Evolutionary conservation across 495 filamentous ascomycete species (phyloP).

Genomic region (Podospora australis): DNA sequence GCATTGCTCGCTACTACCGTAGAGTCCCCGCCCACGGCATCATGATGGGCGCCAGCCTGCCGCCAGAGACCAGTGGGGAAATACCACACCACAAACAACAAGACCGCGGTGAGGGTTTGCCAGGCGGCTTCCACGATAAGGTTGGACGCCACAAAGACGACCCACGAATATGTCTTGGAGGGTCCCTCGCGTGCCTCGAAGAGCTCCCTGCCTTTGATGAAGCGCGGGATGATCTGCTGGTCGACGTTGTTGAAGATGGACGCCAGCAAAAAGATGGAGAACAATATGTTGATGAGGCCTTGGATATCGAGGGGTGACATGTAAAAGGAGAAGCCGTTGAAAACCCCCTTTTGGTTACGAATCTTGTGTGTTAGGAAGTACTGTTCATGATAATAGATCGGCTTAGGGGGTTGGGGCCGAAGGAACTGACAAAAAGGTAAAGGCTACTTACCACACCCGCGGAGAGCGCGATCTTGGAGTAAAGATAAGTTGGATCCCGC

Average conservation of each 20-base stretch:
- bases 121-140: constrained; percentile 53
- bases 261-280: constrained; percentile 35
- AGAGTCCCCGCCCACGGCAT: background rate
- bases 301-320: constrained; percentile 49
- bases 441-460: background rate
- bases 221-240: constrained; percentile 58
- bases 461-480: constrained; percentile 42
- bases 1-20: background rate
- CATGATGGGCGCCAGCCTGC: no score
- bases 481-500: constrained; percentile 60
- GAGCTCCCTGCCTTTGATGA: constrained; percentile 54
- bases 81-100: constrained; percentile 53
- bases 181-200: constrained; percentile 64
- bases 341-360: no score
- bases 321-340: constrained; percentile 39
- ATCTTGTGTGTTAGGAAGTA: no score
- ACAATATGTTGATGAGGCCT: constrained; percentile 24
- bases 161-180: constrained; percentile 68
- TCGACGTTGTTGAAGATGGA: constrained; percentile 36
- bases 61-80: constrained; percentile 46
- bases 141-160: constrained; percentile 41
- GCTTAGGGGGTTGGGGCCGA: no score
- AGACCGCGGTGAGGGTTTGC: constrained; percentile 42
- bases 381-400: no score
- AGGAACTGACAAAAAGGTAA: no score